These are phyloP conservation scores for Leucosporidium creatinivorum DNA, from an alignment of 768 basidiomycete species.

Conservation along the genomic window DNA sequence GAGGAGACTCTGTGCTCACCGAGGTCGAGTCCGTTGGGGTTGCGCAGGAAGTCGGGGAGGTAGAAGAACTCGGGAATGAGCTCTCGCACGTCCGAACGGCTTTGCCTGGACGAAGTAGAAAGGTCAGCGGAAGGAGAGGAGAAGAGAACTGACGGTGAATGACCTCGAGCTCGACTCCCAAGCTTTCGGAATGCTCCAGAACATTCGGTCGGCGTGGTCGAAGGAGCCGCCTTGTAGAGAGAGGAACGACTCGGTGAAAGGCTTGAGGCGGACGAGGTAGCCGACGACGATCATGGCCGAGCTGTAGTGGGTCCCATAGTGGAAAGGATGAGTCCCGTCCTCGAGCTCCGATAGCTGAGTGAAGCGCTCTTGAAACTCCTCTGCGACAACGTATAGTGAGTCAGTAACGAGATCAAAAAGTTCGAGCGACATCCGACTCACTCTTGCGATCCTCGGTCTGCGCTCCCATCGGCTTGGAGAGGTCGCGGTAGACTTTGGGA, in stretches of 20 bases:
- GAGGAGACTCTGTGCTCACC: constrained; percentile 35
- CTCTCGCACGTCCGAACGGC: constrained; percentile 86
- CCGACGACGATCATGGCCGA: constrained; percentile 97
- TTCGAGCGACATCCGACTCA: background rate
- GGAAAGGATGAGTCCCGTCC: constrained; percentile 44
- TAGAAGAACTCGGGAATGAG: constrained; percentile 59
- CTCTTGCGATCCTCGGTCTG: background rate
- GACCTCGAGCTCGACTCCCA: background rate
- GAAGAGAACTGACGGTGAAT: background rate
- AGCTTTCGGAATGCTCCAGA: constrained; percentile 50
- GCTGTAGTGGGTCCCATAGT: constrained; percentile 74
- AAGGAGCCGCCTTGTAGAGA: constrained; percentile 76
- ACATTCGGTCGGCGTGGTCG: constrained; percentile 83
- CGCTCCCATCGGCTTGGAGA: constrained; percentile 76
- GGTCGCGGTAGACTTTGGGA: constrained; percentile 47
- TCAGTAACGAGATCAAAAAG: too few relatives aligned
- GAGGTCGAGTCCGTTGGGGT: constrained; percentile 69
- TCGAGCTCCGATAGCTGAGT: constrained; percentile 65
- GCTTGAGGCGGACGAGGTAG: constrained; percentile 78
- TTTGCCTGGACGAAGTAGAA: constrained; percentile 69
- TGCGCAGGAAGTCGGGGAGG: constrained; percentile 65
- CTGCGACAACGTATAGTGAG: constrained; percentile 39
- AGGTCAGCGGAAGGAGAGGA: background rate
- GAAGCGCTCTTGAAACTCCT: constrained; percentile 70
- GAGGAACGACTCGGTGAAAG: constrained; percentile 83